A percentile compares a stretch with the other conserved stretches of the same genome.
Conservation (phyloP, 176 grass and related monocot genomes). For the Carex pumila region DNA sequence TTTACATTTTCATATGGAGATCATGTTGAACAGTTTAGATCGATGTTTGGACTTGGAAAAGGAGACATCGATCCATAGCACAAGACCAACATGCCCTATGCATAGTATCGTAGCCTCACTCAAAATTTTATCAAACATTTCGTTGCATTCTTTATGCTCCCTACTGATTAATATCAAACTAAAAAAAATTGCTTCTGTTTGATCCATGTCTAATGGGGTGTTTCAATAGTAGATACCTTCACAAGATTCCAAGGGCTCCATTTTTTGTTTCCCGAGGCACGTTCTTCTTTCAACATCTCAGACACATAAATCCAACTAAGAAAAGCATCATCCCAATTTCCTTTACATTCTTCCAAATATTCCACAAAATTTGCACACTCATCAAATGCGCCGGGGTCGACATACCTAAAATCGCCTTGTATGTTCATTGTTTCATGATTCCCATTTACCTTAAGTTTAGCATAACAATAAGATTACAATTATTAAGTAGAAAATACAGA, state of each 20-base stretch:
- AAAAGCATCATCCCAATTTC: constrained; percentile 79
- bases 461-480: background rate
- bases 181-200: background rate
- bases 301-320: constrained; percentile 63
- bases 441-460: constrained; percentile 53
- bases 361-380: constrained; percentile 75
- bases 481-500: background rate
- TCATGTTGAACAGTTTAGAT: too few species aligned
- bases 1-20: too few species aligned
- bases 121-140: background rate
- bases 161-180: background rate
- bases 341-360: constrained; percentile 65
- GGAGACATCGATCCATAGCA: too few species aligned
- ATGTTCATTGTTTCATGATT: constrained; percentile 98
- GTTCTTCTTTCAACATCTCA: constrained; percentile 42
- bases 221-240: constrained; percentile 35
- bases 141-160: background rate
- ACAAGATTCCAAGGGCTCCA: constrained; percentile 64
- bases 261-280: constrained; percentile 16
- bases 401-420: constrained; percentile 81
- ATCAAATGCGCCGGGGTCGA: constrained; percentile 55
- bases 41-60: too few species aligned
- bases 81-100: too few species aligned
- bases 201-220: background rate
- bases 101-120: too few species aligned